Percentiles rank a stretch among this genome's conserved stretches.
Conservation (phyloP, 2,329 filamentous ascomycete species). For the Xylariales sp. region DNA sequence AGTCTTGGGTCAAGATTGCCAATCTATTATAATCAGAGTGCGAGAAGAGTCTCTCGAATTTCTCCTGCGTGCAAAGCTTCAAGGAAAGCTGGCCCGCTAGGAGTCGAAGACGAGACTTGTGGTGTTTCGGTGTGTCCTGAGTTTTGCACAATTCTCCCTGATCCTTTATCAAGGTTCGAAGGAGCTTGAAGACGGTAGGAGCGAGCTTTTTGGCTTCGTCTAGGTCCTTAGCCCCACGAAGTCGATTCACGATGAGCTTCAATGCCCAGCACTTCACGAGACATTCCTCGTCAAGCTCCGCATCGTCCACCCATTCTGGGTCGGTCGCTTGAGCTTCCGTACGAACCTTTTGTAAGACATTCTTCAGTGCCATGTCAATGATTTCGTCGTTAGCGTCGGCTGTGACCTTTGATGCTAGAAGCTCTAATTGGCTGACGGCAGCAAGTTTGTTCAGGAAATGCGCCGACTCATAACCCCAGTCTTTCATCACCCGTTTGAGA, state of each 20-base stretch:
- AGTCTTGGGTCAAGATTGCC: slow-evolving; percentile 76
- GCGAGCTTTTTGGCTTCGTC: slow-evolving; percentile 55
- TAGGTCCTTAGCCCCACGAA: slow-evolving; percentile 56
- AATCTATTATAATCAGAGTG: slow-evolving; percentile 75
- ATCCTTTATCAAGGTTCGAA: slow-evolving; percentile 70
- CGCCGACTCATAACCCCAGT: slow-evolving; percentile 66
- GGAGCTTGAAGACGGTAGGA: slow-evolving; percentile 68
- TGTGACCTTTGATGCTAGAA: slow-evolving; percentile 68
- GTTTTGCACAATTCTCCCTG: slow-evolving; percentile 77
- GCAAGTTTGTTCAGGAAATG: slow-evolving; percentile 74
- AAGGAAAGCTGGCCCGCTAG: slow-evolving; percentile 74
- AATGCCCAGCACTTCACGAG: slow-evolving; percentile 79
- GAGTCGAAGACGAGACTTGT: slow-evolving; percentile 77
- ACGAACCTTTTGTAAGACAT: slow-evolving; percentile 68
- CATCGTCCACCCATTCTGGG: slow-evolving; percentile 63
- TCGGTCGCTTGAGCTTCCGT: slow-evolving; percentile 53
- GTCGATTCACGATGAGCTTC: slow-evolving; percentile 79
- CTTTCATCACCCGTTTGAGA: slow-evolving; percentile 67
- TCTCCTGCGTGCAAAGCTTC: slow-evolving; percentile 75
- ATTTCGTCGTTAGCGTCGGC: slow-evolving; percentile 73
- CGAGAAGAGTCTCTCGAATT: slow-evolving; percentile 70
- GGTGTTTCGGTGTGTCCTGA: slow-evolving; percentile 68
- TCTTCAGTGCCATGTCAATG: slow-evolving; percentile 68
- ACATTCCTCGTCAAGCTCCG: slow-evolving; percentile 72
- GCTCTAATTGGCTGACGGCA: slow-evolving; percentile 68